Evolutionary conservation across 805 yeast genomes (phyloP).

Genomic region (Ogataea minuta): DNA sequence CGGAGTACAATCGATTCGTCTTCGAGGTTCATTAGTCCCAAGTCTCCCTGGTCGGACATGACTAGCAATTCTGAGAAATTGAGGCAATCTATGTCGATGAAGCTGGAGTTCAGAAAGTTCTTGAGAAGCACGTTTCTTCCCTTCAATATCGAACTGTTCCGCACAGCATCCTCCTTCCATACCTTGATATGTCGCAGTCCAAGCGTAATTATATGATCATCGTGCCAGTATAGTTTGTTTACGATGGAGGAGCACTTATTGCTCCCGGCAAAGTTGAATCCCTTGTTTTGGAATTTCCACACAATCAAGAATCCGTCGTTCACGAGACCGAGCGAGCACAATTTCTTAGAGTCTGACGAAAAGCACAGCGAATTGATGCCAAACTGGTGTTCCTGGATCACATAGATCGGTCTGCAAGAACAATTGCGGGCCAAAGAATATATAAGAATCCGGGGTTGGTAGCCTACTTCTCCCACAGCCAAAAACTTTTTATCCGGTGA

Average conservation of each 20-base stretch:
- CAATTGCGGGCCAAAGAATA: constrained; percentile 56
- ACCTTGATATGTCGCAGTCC: constrained; percentile 62
- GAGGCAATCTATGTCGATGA: constrained; percentile 39
- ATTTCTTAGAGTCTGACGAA: constrained; percentile 52
- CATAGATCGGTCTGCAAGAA: constrained; percentile 46
- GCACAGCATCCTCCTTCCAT: constrained; percentile 44
- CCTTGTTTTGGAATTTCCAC: constrained; percentile 44
- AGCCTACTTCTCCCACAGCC: constrained; percentile 73
- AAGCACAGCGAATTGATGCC: constrained; percentile 58
- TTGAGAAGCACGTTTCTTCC: constrained; percentile 64
- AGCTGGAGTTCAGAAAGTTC: constrained; percentile 45
- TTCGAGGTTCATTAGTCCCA: constrained; percentile 32
- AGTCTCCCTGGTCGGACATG: constrained; percentile 34
- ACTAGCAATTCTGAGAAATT: constrained; percentile 39
- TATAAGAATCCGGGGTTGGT: constrained; percentile 61
- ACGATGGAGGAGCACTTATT: constrained; percentile 64
- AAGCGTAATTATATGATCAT: constrained; percentile 46
- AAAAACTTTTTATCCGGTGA: constrained; percentile 52
- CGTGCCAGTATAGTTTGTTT: constrained; percentile 55
- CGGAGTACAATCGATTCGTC: constrained; percentile 23
- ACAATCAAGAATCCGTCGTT: constrained; percentile 67
- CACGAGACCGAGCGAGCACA: constrained; percentile 63
- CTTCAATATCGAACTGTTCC: constrained; percentile 32
- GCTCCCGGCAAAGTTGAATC: constrained; percentile 42
- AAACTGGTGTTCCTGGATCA: constrained; percentile 61